Evolutionary conservation across 1,139 yeast species (phyloP).

Genomic region (Diutina scorzettiae): DNA sequence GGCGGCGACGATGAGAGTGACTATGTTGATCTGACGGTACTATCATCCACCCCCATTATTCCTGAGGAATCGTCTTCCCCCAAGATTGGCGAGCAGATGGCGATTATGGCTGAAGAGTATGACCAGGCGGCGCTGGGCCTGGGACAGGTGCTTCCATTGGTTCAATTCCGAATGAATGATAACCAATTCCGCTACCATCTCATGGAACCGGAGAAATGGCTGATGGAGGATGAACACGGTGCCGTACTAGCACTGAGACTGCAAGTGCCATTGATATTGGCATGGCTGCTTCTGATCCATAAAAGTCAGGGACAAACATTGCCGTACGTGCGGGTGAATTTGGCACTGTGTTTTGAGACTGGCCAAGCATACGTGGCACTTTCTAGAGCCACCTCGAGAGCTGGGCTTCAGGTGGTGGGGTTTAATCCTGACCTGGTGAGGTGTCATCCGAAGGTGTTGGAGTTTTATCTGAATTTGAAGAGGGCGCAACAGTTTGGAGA

Average conservation of each 20-base stretch:
- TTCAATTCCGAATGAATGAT: neutral
- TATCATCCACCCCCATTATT: neutral
- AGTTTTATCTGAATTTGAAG: conserved; percentile 1
- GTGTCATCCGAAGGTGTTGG: conserved; percentile 4
- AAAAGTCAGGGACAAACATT: conserved; percentile 95
- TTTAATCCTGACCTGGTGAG: neutral
- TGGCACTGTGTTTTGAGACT: conserved; percentile 66
- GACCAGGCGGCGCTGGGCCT: neutral
- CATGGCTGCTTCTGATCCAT: conserved; percentile 94
- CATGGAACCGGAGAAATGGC: conserved; percentile 4
- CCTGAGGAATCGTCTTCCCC: neutral
- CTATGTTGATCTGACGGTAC: neutral
- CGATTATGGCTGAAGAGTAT: neutral
- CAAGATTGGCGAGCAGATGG: neutral
- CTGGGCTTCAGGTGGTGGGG: conserved; percentile 1
- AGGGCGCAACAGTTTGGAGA: too few species aligned
- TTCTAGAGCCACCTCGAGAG: conserved; percentile 52
- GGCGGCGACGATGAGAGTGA: neutral
- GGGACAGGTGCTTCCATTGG: neutral
- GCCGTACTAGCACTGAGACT: neutral
- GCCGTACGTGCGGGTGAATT: conserved; percentile 70
- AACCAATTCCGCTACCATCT: neutral
- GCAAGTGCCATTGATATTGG: conserved; percentile 76
- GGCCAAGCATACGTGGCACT: conserved; percentile 96
- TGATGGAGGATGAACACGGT: conserved; percentile 1